phyloP scores from a whole-genome alignment of 2,329 filamentous ascomycete species.

The Xylaria sp. region DNA sequence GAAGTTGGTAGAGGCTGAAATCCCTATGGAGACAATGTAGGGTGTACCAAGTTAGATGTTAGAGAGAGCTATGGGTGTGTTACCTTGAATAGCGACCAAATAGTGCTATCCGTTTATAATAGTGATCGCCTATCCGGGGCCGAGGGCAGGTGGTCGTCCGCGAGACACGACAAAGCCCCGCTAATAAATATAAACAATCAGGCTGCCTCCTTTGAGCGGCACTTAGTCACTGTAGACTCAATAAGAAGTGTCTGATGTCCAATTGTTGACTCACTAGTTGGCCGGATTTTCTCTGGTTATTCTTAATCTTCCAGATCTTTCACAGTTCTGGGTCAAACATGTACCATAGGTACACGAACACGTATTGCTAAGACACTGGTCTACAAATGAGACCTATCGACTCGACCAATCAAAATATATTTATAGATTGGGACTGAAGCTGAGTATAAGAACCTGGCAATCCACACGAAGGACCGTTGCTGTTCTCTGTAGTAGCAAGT shows the following conservation, averaged over 20 bases:
- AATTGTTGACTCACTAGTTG: background rate
- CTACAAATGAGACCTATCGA: background rate
- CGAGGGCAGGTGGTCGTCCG: background rate
- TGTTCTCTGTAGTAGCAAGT: background rate
- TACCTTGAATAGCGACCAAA: background rate
- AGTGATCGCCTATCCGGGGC: background rate
- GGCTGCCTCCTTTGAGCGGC: background rate
- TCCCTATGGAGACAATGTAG: background rate
- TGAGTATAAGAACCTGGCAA: background rate
- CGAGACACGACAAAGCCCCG: background rate
- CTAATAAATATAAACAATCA: background rate
- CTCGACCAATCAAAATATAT: background rate
- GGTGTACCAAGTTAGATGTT: background rate
- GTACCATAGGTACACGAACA: background rate
- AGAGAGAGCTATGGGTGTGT: background rate
- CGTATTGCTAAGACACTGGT: background rate
- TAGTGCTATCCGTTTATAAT: background rate
- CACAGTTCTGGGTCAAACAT: background rate
- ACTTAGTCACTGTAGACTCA: background rate
- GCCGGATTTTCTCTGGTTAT: background rate
- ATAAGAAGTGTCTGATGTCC: background rate
- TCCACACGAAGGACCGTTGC: background rate
- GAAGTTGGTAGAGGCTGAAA: background rate
- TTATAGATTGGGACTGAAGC: background rate
- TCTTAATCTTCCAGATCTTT: background rate